Percentiles rank a stretch among this genome's conserved stretches.
Conservation (phyloP, 2,329 filamentous ascomycete species). For the Akanthomyces dipterigenus region DNA sequence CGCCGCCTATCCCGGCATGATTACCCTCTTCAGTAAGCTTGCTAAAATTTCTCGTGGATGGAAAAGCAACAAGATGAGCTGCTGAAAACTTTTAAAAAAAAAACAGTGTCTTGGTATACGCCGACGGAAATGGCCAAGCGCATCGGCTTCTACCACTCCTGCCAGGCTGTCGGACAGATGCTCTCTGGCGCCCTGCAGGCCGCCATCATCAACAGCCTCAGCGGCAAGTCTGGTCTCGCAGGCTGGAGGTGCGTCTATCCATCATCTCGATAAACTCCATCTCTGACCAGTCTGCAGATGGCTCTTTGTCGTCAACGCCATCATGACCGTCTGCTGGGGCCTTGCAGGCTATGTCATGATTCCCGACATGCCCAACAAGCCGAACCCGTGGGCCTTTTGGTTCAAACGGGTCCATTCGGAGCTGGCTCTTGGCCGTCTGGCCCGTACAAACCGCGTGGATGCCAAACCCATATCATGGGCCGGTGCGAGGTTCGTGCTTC, state of each 20-base stretch:
- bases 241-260: conserved; percentile 32
- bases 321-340: conserved; percentile 27
- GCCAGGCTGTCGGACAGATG: conserved; percentile 32
- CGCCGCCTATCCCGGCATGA: conserved; percentile 30
- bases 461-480: conserved; percentile 21
- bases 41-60: background rate
- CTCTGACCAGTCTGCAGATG: conserved; percentile 16
- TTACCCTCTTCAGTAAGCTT: conserved; percentile 25
- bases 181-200: conserved; percentile 38
- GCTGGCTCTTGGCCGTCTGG: conserved; percentile 24
- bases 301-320: conserved; percentile 40
- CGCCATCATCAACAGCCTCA: conserved; percentile 31
- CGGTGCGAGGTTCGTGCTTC: conserved; percentile 14
- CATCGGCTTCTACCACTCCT: conserved; percentile 36
- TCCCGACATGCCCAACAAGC: conserved; percentile 26
- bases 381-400: conserved; percentile 23
- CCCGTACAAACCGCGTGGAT: conserved; percentile 16
- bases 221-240: conserved; percentile 28
- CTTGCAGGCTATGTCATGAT: conserved; percentile 28
- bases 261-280: too few species aligned
- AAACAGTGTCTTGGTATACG: conserved; percentile 32
- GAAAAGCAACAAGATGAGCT: background rate
- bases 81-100: too few species aligned
- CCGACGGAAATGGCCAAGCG: conserved; percentile 33
- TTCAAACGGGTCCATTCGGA: conserved; percentile 21